These are phyloP conservation scores for Podila horticola DNA, from an alignment of 192 early-diverging fungal species.

Conservation along the genomic window DNA sequence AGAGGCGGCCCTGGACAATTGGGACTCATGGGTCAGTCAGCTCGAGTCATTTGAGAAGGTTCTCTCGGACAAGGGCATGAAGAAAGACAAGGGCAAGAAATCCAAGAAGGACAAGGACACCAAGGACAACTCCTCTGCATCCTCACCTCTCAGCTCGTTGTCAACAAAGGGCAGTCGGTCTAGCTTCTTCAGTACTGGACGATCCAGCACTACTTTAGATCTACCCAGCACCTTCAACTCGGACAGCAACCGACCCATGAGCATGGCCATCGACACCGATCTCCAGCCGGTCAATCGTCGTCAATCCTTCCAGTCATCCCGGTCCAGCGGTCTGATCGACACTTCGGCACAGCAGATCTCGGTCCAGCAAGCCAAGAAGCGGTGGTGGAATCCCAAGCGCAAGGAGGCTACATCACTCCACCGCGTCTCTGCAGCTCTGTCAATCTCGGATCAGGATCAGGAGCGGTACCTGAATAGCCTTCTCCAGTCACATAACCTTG, in stretches of 20 bases:
- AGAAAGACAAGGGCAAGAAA: constrained; percentile 26
- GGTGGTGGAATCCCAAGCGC: constrained; percentile 42
- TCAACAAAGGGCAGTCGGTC: constrained; percentile 2
- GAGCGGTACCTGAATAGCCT: constrained; percentile 23
- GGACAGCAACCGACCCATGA: background rate
- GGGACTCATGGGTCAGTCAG: constrained; percentile 52
- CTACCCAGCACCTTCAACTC: background rate
- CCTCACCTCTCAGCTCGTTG: constrained; percentile 14
- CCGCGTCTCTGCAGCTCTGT: constrained; percentile 1
- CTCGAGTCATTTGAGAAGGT: constrained; percentile 50
- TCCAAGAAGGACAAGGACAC: constrained; percentile 17
- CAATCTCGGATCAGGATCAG: constrained; percentile 35
- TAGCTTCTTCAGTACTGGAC: constrained; percentile 20
- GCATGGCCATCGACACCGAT: background rate
- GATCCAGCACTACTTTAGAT: background rate
- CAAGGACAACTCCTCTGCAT: background rate
- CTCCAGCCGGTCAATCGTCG: background rate
- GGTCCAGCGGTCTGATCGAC: constrained; percentile 15
- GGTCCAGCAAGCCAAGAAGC: constrained; percentile 38
- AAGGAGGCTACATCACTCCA: constrained; percentile 36
- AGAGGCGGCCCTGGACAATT: constrained; percentile 29
- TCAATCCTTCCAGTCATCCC: constrained; percentile 21
- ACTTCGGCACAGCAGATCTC: constrained; percentile 10
- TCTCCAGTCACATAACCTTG: constrained; percentile 1
- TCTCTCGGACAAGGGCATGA: constrained; percentile 34